Evolutionary conservation across 2,329 filamentous ascomycete species (phyloP).

Genomic region (Magnaporthales sp.): DNA sequence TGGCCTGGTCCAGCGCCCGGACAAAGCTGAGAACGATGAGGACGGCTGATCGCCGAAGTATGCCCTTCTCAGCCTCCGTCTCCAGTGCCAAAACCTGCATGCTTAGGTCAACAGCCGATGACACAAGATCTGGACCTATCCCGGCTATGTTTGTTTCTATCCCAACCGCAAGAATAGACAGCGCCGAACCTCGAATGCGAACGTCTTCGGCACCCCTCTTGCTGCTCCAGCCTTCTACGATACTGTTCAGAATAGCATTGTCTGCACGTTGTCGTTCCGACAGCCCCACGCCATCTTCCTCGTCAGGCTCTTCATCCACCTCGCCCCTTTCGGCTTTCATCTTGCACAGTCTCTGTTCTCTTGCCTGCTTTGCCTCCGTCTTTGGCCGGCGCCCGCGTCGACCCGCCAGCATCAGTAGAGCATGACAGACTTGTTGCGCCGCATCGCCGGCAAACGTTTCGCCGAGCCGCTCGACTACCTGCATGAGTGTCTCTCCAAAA

Average conservation of each 20-base stretch:
- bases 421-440: conserved; percentile 43
- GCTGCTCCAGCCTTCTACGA: conserved; percentile 60
- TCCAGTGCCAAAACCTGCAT: conserved; percentile 57
- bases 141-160: conserved; percentile 54
- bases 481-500: conserved; percentile 58
- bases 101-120: conserved; percentile 52
- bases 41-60: conserved; percentile 59
- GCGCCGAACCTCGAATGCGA: conserved; percentile 58
- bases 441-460: conserved; percentile 45
- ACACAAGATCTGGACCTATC: conserved; percentile 41
- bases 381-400: conserved; percentile 53
- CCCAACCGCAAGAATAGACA: conserved; percentile 53
- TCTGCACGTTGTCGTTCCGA: conserved; percentile 12
- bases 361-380: conserved; percentile 46
- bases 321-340: conserved; percentile 41
- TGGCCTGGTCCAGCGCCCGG: conserved; percentile 45
- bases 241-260: conserved; percentile 44
- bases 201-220: conserved; percentile 60
- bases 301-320: conserved; percentile 38
- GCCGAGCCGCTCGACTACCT: conserved; percentile 53
- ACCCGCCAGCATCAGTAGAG: conserved; percentile 54
- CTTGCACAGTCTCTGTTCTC: conserved; percentile 37
- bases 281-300: conserved; percentile 11
- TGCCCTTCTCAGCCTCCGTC: conserved; percentile 47
- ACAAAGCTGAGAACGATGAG: conserved; percentile 55